Percentiles rank a stretch among this genome's conserved stretches.
These are phyloP conservation scores for Paramecium primaurelia DNA, from an alignment of 73 alveolate genomes.

Conservation along the genomic window DNA sequence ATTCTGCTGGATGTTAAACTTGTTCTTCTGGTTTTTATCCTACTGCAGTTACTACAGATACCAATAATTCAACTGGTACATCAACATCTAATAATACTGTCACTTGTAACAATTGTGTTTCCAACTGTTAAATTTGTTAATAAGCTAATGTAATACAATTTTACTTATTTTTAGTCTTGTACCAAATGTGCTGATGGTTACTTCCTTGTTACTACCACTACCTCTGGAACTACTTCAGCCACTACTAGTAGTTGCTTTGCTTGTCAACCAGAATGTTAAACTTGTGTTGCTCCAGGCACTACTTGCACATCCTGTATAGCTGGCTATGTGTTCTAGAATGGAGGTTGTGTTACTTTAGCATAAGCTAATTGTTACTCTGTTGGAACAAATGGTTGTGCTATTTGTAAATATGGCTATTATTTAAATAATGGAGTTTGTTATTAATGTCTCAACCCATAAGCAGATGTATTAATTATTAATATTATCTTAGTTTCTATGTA, in stretches of 20 bases:
- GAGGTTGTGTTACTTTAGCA: neutral
- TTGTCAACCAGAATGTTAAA: neutral
- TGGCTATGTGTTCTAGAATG: neutral
- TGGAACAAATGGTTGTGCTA: neutral
- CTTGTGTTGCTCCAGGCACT: constrained; percentile 18
- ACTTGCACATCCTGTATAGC: neutral
- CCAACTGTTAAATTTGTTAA: neutral
- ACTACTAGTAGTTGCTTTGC: constrained; percentile 5
- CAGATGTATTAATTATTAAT: neutral
- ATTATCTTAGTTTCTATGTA: neutral
- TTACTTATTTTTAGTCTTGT: neutral
- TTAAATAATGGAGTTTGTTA: neutral
- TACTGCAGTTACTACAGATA: neutral
- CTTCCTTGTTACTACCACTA: neutral
- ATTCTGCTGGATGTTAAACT: neutral
- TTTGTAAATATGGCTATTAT: constrained; percentile 2
- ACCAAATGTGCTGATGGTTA: neutral
- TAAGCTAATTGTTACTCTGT: neutral
- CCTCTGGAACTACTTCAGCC: neutral
- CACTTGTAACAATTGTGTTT: neutral
- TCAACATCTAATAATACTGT: neutral
- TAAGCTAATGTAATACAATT: neutral
- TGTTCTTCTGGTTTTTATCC: neutral
- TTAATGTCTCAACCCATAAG: neutral
- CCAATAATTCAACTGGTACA: neutral